Evolutionary conservation across 2,329 filamentous ascomycete genomes (phyloP).

Genomic region (Monilinia polystroma): DNA sequence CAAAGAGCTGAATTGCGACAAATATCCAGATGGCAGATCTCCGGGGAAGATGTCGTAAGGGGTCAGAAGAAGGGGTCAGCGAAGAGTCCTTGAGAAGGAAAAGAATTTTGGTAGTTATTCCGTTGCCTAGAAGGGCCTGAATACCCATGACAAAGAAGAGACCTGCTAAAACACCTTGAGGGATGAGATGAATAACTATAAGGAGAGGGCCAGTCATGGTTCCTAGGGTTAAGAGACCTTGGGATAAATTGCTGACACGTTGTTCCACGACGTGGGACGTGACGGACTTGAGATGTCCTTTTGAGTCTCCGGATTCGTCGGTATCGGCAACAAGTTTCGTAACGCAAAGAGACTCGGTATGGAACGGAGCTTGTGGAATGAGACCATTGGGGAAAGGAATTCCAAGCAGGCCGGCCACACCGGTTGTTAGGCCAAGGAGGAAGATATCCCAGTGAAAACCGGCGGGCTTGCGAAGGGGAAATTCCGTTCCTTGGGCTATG

Average conservation of each 20-base stretch:
- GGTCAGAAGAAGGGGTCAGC: slow-evolving; percentile 59
- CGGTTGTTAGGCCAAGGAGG: slow-evolving; percentile 75
- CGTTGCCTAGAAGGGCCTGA: slow-evolving; percentile 73
- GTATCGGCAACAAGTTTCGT: slow-evolving; percentile 54
- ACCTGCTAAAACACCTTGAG: slow-evolving; percentile 75
- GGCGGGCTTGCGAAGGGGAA: slow-evolving; percentile 75
- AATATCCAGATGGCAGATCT: slow-evolving; percentile 69
- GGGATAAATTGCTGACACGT: slow-evolving; percentile 73
- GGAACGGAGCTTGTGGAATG: slow-evolving; percentile 80
- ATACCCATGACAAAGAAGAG: slow-evolving; percentile 85
- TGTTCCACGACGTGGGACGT: slow-evolving; percentile 71
- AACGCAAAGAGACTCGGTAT: slow-evolving; percentile 76
- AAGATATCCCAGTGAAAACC: slow-evolving; percentile 87
- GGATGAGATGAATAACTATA: slow-evolving; percentile 72
- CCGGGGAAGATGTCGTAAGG: slow-evolving; percentile 61
- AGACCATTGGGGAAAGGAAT: slow-evolving; percentile 81
- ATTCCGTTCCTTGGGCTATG: slow-evolving; percentile 80
- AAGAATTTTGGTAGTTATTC: slow-evolving; percentile 71
- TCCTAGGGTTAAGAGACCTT: slow-evolving; percentile 73
- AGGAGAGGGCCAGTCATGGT: slow-evolving; percentile 77
- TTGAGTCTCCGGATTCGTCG: slow-evolving; percentile 54
- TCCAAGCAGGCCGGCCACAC: slow-evolving; percentile 71
- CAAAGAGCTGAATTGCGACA: slow-evolving; percentile 64
- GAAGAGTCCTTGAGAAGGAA: slow-evolving; percentile 65
- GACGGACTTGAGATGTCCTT: slow-evolving; percentile 54